Conservation (phyloP, 768 basidiomycete genomes). For the Suillus occidentalis region DNA sequence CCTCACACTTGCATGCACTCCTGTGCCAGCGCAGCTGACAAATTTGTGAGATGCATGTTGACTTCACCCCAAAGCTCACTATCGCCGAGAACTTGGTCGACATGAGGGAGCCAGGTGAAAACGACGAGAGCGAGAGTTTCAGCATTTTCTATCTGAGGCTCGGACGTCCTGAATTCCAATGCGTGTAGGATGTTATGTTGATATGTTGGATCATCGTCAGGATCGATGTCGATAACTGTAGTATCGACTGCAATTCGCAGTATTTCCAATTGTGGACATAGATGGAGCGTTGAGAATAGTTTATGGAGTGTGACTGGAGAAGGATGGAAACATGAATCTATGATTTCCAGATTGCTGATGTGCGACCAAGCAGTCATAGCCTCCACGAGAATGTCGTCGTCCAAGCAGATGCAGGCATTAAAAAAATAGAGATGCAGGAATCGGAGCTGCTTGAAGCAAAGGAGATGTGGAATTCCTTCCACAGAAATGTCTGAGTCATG, state of each 20-base stretch:
- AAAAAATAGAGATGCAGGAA: background rate
- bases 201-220: background rate
- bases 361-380: background rate
- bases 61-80: background rate
- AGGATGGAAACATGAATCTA: background rate
- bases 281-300: background rate
- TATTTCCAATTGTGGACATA: background rate
- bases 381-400: background rate
- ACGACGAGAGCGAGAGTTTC: background rate
- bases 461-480: background rate
- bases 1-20: too few species aligned
- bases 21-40: background rate
- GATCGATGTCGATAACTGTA: background rate
- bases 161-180: background rate
- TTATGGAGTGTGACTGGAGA: background rate
- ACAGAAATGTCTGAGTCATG: background rate
- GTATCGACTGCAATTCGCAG: background rate
- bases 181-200: background rate
- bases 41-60: background rate
- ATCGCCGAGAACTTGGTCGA: background rate
- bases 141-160: background rate
- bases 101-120: background rate
- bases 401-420: background rate
- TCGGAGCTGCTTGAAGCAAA: background rate
- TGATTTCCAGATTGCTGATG: background rate